Base-by-base conservation (phyloP, 2,329 filamentous ascomycete species). In the Botrytis pseudocinerea region DNA sequence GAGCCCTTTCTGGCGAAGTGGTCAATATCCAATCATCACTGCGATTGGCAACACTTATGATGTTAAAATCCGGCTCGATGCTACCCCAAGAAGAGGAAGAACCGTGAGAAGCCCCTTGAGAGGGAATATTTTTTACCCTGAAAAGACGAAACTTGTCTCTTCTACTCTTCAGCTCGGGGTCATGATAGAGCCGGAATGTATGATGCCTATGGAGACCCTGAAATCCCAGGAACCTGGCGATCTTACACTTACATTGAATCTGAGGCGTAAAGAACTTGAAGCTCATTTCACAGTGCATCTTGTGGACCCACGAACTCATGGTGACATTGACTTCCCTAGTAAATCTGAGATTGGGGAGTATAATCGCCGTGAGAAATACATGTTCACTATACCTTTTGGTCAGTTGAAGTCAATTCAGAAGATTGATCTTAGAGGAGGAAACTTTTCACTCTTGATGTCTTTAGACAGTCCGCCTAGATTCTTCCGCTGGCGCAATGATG, bases 121-220 rank as follows among this genome's bases (percentile, higher is more conserved):
- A 51, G 74, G 77, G n/a, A 76, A 76, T 14, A 65, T 80, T 1
- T 77, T 70, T 10, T 81, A 82, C 61, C 80, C 81, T 2, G 73
- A 78, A 35, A 78, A 79, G 32, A 80, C 87, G 79, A 83, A 78
- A 18, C 75, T 89, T 1, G 77, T 80, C 2, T 83, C 86, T 2
- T 77, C 79, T 2, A 83, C 82, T 0, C 78, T 94, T 3, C 85
- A 89, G n/a, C 91, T 94, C 76, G 92, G 92, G 0, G 83, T 89
- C 51, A 85, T 89, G 81, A 76, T 85, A 2, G 81, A 85, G 1
- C 84, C 87, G 10, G 83, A 82, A 5, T 82, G 83, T 0, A 89
- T 94, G 85, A 87, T 90, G 79, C 81, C 84, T 7, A 71, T 73
- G 72, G 38, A 40, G 35, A 60, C 22, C 7, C 18, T 73, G n/a